Evolutionary conservation across 345 rosid species (phyloP), one percentile per base, ranked within the genome.

Genomic region (Crucihimalaya himalaica): DNA sequence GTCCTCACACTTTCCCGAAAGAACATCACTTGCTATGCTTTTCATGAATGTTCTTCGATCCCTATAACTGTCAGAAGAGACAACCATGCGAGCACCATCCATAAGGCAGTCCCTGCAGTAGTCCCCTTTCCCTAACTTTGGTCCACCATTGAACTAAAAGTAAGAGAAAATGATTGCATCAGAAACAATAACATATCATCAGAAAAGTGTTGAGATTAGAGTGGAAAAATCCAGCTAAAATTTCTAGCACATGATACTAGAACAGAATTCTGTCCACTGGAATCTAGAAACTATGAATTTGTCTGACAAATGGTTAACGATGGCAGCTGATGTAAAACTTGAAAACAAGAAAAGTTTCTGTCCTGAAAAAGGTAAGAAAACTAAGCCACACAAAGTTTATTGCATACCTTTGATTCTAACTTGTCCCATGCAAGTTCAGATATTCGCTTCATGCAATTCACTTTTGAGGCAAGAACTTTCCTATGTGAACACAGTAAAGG

Each of bases 61-160:
- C 82, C 93, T 84, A 69, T 95, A 95, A 85, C 97, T 88, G 78
- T 89, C 99, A 63, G 89, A 92, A 76, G 71, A 87, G 64, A 92
- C 93, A 68, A 89, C 75, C 39, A 83, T 77, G 53, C 70, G 81
- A 14, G 97, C 97, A 45, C 82, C 85, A 83, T 88, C 92, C 34
- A 85, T 54, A 79, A 95, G 93, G 85, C 99, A 95, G 65, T 76
- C 83, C 78, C 75, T 73, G 79, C 99, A 92, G 80, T 82, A 83
- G 80, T 95, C 97, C 52, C 63, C 76, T 68, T 87, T 87, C 77
- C 88, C 76, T 54, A 92, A 75, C 73, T 75, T 74, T 66, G 99
- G 97, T 29, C 93, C 97, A 68, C 97, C 97, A 61, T 78, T 78
- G 84, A 79, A 87, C 99, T 95, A 81, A 59, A 69, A 1, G 14